phyloP scores from a whole-genome alignment of 805 yeast genomes.

The Candida verbasci region DNA sequence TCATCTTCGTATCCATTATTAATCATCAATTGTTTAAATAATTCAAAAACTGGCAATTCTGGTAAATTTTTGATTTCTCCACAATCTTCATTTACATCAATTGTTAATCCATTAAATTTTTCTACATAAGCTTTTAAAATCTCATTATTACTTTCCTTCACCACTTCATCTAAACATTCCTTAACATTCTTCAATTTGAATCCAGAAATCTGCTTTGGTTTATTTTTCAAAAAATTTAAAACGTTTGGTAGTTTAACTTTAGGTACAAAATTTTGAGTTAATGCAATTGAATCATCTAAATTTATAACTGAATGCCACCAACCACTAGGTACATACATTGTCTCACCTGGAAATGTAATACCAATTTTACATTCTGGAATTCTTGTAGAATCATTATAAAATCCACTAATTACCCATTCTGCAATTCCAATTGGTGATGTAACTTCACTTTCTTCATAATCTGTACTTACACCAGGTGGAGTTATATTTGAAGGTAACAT shows the following conservation, averaged over 20 bases:
- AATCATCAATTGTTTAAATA: slow-evolving; percentile 50
- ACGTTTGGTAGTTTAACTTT: slow-evolving; percentile 55
- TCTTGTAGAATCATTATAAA: slow-evolving; percentile 62
- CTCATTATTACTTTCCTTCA: slow-evolving; percentile 11
- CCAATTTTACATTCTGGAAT: slow-evolving; percentile 62
- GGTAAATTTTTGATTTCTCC: slow-evolving; percentile 47
- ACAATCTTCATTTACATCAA: slow-evolving; percentile 48
- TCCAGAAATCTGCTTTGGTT: slow-evolving; percentile 73
- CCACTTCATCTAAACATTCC: slow-evolving; percentile 20
- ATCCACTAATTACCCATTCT: slow-evolving; percentile 85
- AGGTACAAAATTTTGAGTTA: slow-evolving; percentile 89
- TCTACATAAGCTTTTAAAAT: slow-evolving; percentile 23
- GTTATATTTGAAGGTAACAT: slow-evolving; percentile 74
- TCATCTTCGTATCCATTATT: slow-evolving; percentile 32
- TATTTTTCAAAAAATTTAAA: slow-evolving; percentile 61
- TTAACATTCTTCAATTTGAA: slow-evolving; percentile 57
- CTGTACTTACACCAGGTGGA: slow-evolving; percentile 86
- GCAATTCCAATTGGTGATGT: slow-evolving; percentile 90
- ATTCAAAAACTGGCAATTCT: slow-evolving; percentile 57
- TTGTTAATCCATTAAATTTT: slow-evolving; percentile 17
- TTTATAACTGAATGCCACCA: slow-evolving; percentile 98
- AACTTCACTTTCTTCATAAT: slow-evolving; percentile 76
- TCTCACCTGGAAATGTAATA: slow-evolving; percentile 75
- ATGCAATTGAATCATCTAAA: slow-evolving; percentile 73
- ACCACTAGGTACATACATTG: slow-evolving; percentile 87